phyloP scores from a whole-genome alignment of 2,329 filamentous ascomycete species.

The Emydomyces testavorans region DNA sequence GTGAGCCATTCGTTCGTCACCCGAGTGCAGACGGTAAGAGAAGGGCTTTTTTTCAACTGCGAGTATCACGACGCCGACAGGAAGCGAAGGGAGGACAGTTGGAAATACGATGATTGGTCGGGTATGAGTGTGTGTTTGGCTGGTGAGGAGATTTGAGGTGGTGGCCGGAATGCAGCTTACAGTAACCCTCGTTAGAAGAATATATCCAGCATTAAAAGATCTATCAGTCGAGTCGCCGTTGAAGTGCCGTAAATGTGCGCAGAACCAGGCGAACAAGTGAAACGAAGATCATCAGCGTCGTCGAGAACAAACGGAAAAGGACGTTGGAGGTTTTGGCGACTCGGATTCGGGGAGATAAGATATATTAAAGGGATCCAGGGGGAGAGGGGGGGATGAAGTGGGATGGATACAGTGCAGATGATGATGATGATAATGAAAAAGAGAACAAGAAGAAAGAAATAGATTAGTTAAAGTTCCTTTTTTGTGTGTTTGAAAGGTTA shows the following conservation, averaged over 20 bases:
- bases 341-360: background rate
- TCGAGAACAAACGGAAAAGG: constrained; percentile 6
- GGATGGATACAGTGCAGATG: background rate
- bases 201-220: constrained; percentile 10
- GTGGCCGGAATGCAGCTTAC: constrained; percentile 3
- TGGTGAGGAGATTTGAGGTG: background rate
- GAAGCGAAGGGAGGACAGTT: too few relatives aligned
- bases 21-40: background rate
- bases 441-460: constrained; percentile 22
- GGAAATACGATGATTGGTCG: background rate
- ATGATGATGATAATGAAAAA: constrained; percentile 18
- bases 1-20: background rate
- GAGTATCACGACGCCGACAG: too few relatives aligned
- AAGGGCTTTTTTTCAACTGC: too few relatives aligned
- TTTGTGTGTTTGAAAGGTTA: constrained; percentile 16
- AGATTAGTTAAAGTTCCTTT: constrained; percentile 5
- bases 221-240: constrained; percentile 5
- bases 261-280: constrained; percentile 6
- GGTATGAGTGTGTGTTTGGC: background rate
- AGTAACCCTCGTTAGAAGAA: constrained; percentile 3
- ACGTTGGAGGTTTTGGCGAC: background rate
- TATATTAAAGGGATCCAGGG: background rate
- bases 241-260: background rate
- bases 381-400: background rate
- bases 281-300: constrained; percentile 3